Evolutionary conservation across 345 rosid genomes (phyloP).

Genomic region (Iberis pinnata): DNA sequence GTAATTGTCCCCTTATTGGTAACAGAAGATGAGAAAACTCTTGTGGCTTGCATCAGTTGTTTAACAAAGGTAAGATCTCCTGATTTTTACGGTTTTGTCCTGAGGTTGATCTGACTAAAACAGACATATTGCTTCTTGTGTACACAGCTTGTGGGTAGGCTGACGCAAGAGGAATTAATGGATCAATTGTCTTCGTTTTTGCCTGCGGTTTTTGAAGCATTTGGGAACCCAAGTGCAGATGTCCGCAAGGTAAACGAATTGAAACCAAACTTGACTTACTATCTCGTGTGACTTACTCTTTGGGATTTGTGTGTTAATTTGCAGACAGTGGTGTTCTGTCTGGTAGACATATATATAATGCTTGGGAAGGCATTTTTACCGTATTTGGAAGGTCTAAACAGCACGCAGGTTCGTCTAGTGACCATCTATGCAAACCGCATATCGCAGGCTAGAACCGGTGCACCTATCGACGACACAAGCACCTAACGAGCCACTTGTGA

Average conservation of each 20-base stretch:
- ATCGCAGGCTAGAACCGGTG: slow-evolving; percentile 92
- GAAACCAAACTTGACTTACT: neutral
- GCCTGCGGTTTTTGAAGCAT: slow-evolving; percentile 95
- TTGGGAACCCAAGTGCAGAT: slow-evolving; percentile 94
- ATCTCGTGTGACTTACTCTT: too few relatives aligned
- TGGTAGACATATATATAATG: slow-evolving; percentile 96
- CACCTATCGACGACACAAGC: slow-evolving; percentile 47
- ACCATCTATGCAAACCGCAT: slow-evolving; percentile 95
- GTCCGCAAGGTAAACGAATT: slow-evolving; percentile 72
- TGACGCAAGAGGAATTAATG: slow-evolving; percentile 82
- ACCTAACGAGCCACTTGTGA: slow-evolving; percentile 10
- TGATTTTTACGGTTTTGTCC: neutral
- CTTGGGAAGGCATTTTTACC: slow-evolving; percentile 95
- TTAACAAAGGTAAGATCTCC: slow-evolving; percentile 68
- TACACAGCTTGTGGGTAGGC: slow-evolving; percentile 88
- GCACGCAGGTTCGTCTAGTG: slow-evolving; percentile 82
- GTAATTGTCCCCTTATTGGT: slow-evolving; percentile 82
- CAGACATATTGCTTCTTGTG: slow-evolving; percentile 1
- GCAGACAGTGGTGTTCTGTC: slow-evolving; percentile 97
- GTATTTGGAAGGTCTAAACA: slow-evolving; percentile 82
- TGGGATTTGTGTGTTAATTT: neutral
- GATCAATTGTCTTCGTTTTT: slow-evolving; percentile 75
- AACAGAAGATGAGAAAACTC: slow-evolving; percentile 90
- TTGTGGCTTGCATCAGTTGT: slow-evolving; percentile 83
- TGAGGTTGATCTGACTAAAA: slow-evolving; percentile 1